Evolutionary conservation across 768 basidiomycete genomes (phyloP).

Genomic region (Lanmaoa rubissima): DNA sequence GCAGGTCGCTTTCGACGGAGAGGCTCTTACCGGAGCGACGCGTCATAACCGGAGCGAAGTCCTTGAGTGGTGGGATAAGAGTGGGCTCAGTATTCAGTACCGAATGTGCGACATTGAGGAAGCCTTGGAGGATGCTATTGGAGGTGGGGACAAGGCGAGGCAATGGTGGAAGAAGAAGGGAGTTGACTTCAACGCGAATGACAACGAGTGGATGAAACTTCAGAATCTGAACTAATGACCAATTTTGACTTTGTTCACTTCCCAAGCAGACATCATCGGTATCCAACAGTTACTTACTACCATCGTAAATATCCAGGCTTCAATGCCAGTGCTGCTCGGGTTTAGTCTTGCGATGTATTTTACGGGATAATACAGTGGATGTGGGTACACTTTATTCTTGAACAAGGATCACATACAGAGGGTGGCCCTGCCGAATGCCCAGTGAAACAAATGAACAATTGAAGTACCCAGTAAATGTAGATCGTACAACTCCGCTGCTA

Average conservation of each 20-base stretch:
- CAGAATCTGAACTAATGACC: slow-evolving; percentile 61
- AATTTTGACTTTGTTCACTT: neutral
- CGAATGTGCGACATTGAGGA: slow-evolving; percentile 92
- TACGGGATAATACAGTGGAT: slow-evolving; percentile 7
- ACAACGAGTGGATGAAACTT: slow-evolving; percentile 87
- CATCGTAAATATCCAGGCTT: neutral
- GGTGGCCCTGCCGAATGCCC: neutral
- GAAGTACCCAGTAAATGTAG: slow-evolving; percentile 3
- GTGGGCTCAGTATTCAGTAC: slow-evolving; percentile 77
- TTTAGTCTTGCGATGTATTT: slow-evolving; percentile 10
- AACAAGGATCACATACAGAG: neutral
- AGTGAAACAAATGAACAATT: neutral
- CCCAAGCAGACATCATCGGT: neutral
- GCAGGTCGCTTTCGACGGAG: slow-evolving; percentile 76
- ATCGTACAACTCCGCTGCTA: neutral
- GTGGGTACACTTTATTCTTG: slow-evolving; percentile 10
- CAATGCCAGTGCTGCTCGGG: neutral
- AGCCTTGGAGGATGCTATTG: slow-evolving; percentile 83
- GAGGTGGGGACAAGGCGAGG: slow-evolving; percentile 71
- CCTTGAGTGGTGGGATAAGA: slow-evolving; percentile 86
- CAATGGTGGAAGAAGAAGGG: slow-evolving; percentile 83
- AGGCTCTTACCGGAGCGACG: slow-evolving; percentile 77
- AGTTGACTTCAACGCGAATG: slow-evolving; percentile 78
- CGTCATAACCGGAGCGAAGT: slow-evolving; percentile 79
- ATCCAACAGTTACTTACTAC: neutral